Percentiles rank a stretch among this genome's conserved stretches.
Evolutionary conservation across 805 yeast genomes (phyloP).

Genomic region (Ogataea nakhonphanomensis): DNA sequence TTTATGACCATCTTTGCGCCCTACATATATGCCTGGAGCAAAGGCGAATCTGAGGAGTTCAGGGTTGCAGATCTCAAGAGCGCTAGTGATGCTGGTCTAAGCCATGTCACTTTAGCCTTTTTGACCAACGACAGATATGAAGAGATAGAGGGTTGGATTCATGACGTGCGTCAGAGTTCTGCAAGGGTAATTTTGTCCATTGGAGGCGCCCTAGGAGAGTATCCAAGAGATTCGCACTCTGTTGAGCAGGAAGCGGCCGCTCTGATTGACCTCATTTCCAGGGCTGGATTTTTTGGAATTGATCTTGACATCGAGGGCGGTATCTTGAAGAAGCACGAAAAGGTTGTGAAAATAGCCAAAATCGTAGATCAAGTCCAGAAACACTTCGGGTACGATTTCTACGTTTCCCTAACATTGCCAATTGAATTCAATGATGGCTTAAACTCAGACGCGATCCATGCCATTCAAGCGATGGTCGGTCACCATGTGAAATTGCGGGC

Average conservation of each 20-base stretch:
- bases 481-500: constrained; percentile 12
- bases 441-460: constrained; percentile 12
- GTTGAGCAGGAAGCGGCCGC: constrained; percentile 16
- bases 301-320: constrained; percentile 34
- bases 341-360: constrained; percentile 13
- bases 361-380: constrained; percentile 15
- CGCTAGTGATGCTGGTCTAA: constrained; percentile 11
- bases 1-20: constrained; percentile 30
- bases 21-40: constrained; percentile 31
- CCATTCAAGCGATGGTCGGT: constrained; percentile 14
- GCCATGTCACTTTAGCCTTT: constrained; percentile 28
- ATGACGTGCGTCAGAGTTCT: constrained; percentile 18
- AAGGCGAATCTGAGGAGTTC: constrained; percentile 16
- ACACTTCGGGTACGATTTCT: constrained; percentile 6
- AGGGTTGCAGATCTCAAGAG: constrained; percentile 18
- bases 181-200: constrained; percentile 29
- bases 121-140: constrained; percentile 23
- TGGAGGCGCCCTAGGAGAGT: constrained; percentile 32
- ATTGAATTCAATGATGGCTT: constrained; percentile 28
- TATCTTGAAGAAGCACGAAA: constrained; percentile 9
- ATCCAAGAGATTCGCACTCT: constrained; percentile 17
- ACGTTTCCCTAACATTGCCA: constrained; percentile 29
- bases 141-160: constrained; percentile 27
- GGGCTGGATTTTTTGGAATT: constrained; percentile 18
- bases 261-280: constrained; percentile 15